Base-by-base conservation (phyloP, 495 filamentous ascomycete genomes). In the Aspergillus conjunctus region DNA sequence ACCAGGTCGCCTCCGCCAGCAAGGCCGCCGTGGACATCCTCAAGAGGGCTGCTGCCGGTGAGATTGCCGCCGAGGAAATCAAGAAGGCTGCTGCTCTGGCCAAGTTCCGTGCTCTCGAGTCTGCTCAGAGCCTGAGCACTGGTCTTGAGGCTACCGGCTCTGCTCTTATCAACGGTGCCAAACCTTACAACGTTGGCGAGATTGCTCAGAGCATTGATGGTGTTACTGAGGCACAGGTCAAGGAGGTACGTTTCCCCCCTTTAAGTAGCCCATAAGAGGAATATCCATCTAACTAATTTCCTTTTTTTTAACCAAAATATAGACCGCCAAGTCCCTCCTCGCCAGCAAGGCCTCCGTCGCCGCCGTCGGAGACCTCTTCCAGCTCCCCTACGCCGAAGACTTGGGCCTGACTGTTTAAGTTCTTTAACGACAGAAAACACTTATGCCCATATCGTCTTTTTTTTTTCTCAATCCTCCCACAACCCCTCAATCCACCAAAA, bases 361-460 rank as follows among this genome's bases (percentile, higher is more conserved):
- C 54, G 81, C 90, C 51, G 92, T 96, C 56, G 92, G 94, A 65
- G 93, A 99, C 69, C 79, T 98, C 59, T 85, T 88, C 77, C 80
- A 90, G 67, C 83, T 99, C 64, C 94, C 95, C 21, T 98, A 88
- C 72, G 93, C 91, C 56, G 91, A 93, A 79, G 93, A 98, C 66
- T 79, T 99, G 68, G 94, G 93, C 43, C 82, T 99, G 73, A 91
- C 88, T 73, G 91, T 96, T 82, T 98, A 93, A 83, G 73, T 60
- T 26, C 26, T 26, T 26, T 26, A 26, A 26, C 26, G 26, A 26
- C 26, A 26, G 26, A 26, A 26, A 26, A 26, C 26, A 26, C 2
- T 26, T 26, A 26, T 26, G 26, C 26, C 26, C 26, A 26, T 26
- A 26, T 26, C 26, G 26, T 26, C 26, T 26, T 26, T 26, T 26